phyloP scores from a whole-genome alignment of 305 asterid genomes.

The Fraxinus angustifolia region DNA sequence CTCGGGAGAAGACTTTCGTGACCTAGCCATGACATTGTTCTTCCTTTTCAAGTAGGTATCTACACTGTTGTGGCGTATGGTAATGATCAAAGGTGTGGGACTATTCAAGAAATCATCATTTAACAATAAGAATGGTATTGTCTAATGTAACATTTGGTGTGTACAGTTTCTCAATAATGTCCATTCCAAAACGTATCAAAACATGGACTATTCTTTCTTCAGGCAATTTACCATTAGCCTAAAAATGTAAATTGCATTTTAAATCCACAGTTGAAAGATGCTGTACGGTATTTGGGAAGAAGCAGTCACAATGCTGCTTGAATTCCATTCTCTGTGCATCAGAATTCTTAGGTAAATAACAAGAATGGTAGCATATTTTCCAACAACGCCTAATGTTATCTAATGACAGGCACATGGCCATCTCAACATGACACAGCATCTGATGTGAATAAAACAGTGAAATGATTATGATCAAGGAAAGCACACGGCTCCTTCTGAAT shows the following conservation, averaged over 20 bases:
- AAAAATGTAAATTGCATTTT: not conserved
- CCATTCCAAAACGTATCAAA: not conserved
- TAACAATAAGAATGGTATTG: not conserved
- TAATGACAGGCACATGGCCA: not conserved
- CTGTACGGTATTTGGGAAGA: not conserved
- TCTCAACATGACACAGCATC: not conserved
- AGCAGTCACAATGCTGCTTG: not conserved
- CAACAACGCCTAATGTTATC: not conserved
- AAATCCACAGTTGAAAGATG: not conserved
- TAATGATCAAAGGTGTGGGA: not conserved
- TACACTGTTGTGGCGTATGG: not conserved
- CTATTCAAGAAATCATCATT: not conserved
- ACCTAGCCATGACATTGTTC: not conserved
- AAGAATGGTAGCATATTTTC: not conserved
- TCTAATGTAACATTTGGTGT: not conserved
- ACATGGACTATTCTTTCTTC: not conserved
- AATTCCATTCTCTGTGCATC: not conserved
- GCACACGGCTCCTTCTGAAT: not conserved
- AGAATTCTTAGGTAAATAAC: not conserved
- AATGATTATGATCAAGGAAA: constrained; percentile 3
- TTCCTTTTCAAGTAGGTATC: not conserved
- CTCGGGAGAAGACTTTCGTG: not conserved
- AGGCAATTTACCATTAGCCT: not conserved
- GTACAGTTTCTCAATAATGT: not conserved
- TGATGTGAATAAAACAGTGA: not conserved